These are phyloP conservation scores for Aspergillus ostianus DNA, from an alignment of 495 filamentous ascomycete genomes.

Conservation along the genomic window DNA sequence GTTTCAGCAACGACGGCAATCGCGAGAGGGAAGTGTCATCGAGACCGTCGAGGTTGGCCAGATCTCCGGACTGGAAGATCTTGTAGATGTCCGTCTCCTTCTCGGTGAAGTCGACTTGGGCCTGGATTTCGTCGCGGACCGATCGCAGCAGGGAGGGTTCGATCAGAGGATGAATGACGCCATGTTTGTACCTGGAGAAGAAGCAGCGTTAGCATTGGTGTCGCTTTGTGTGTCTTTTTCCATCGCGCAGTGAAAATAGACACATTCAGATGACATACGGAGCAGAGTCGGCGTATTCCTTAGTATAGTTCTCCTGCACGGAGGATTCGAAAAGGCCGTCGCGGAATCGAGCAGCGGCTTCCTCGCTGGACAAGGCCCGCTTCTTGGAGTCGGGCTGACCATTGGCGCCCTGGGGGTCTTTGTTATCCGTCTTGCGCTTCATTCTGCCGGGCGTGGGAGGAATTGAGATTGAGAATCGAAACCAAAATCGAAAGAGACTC, in stretches of 20 bases:
- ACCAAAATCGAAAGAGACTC: background rate
- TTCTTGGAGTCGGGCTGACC: constrained; percentile 48
- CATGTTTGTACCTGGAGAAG: constrained; percentile 72
- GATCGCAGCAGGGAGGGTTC: constrained; percentile 74
- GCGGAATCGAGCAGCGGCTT: constrained; percentile 58
- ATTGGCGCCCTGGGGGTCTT: constrained; percentile 36
- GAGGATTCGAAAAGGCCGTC: constrained; percentile 70
- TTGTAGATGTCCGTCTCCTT: constrained; percentile 99
- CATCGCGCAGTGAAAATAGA: background rate
- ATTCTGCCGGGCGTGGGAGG: constrained; percentile 30
- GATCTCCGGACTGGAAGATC: constrained; percentile 96
- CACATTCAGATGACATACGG: constrained; percentile 52
- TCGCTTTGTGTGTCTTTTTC: background rate
- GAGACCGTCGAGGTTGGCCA: constrained; percentile 94
- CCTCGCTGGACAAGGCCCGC: constrained; percentile 49
- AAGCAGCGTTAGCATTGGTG: constrained; percentile 8
- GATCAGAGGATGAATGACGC: constrained; percentile 79
- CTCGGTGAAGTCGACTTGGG: constrained; percentile 88
- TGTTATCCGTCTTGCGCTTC: constrained; percentile 55
- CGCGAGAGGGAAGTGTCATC: constrained; percentile 77
- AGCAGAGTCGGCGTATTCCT: constrained; percentile 65
- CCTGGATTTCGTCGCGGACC: constrained; percentile 85
- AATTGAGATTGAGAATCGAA: background rate
- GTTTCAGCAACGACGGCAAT: constrained; percentile 78
- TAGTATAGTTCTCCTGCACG: constrained; percentile 64